Conservation (phyloP, 2,329 filamentous ascomycete genomes). For the Alternaria solani region DNA sequence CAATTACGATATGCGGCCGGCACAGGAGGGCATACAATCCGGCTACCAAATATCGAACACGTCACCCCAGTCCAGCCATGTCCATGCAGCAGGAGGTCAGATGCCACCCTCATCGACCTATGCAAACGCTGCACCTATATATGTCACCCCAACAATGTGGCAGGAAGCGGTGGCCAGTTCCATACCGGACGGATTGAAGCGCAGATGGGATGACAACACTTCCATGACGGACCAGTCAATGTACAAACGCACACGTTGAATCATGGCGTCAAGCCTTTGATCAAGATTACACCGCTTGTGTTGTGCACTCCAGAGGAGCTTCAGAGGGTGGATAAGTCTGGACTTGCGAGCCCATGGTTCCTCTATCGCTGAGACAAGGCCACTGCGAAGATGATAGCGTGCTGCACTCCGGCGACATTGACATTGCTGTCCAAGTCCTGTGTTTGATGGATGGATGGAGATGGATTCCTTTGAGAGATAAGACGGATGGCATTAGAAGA, state of each 20-base stretch:
- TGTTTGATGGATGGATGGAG: neutral
- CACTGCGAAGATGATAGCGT: neutral
- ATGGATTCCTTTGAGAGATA: neutral
- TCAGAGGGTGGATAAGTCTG: slow-evolving; percentile 2
- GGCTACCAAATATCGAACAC: slow-evolving; percentile 47
- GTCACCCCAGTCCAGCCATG: slow-evolving; percentile 44
- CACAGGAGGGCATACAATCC: slow-evolving; percentile 45
- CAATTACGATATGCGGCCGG: slow-evolving; percentile 48
- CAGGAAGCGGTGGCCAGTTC: slow-evolving; percentile 58
- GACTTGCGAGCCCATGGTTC: neutral
- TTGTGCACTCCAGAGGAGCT: slow-evolving; percentile 2
- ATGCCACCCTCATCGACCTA: slow-evolving; percentile 48
- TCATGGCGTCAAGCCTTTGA: neutral
- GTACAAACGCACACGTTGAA: slow-evolving; percentile 50
- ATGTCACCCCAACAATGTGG: slow-evolving; percentile 61
- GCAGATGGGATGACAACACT: slow-evolving; percentile 55
- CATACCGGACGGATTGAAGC: slow-evolving; percentile 54
- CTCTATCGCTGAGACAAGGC: neutral
- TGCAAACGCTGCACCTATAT: slow-evolving; percentile 41
- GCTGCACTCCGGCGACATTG: neutral
- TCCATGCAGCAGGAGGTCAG: slow-evolving; percentile 41
- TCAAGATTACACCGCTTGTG: neutral
- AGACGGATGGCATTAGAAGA: neutral
- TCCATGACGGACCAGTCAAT: slow-evolving; percentile 49
- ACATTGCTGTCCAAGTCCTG: slow-evolving; percentile 1